Percentiles rank a stretch among this genome's conserved stretches.
Conservation (phyloP, 2,329 filamentous ascomycete species). For the Mycocentrospora acerina region DNA sequence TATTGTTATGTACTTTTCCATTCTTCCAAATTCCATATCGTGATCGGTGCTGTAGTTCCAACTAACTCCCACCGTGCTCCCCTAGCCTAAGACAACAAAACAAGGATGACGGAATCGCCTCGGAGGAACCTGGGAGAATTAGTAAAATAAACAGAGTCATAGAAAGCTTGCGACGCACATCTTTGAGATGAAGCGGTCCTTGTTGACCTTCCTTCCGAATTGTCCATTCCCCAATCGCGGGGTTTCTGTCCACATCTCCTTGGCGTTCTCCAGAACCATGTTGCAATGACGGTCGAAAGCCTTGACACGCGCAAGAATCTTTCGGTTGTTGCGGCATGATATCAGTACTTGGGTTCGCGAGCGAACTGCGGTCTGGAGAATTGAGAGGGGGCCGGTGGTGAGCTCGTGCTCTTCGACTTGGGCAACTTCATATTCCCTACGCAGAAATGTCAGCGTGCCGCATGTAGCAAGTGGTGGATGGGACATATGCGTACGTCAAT, state of each 20-base stretch:
- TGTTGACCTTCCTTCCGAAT: conserved; percentile 89
- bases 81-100: conserved; percentile 68
- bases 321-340: conserved; percentile 96
- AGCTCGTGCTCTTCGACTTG: conserved; percentile 80
- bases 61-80: conserved; percentile 12
- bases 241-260: conserved; percentile 99
- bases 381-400: conserved; percentile 79
- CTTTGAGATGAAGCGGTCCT: conserved; percentile 97
- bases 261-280: conserved; percentile 96
- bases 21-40: conserved; percentile 28
- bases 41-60: conserved; percentile 12
- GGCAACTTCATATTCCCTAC: conserved; percentile 85
- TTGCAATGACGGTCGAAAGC: conserved; percentile 99
- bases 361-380: conserved; percentile 94
- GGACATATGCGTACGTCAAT: conserved; percentile 70
- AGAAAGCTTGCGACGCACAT: conserved; percentile 62
- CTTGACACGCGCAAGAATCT: conserved; percentile 95
- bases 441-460: conserved; percentile 19
- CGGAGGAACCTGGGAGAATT: conserved; percentile 68
- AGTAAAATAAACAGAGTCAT: conserved; percentile 5
- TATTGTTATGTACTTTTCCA: conserved; percentile 39
- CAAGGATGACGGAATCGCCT: conserved; percentile 85
- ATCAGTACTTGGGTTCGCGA: conserved; percentile 95
- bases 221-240: conserved; percentile 80
- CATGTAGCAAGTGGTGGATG: background rate